phyloP scores from a whole-genome alignment of 495 filamentous ascomycete species.

The Neurospora sp. region DNA sequence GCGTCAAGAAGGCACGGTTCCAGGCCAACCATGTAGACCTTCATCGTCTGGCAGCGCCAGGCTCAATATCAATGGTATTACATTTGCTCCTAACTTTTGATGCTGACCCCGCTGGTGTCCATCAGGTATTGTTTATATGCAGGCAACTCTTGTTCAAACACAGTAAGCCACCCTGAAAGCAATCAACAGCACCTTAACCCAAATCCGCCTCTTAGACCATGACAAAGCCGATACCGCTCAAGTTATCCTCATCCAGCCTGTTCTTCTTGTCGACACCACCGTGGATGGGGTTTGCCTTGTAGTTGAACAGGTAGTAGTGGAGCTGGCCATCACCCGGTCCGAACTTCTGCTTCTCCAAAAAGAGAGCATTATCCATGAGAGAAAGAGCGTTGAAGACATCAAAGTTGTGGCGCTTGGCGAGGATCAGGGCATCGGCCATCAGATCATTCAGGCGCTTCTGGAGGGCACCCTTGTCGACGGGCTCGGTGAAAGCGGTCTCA shows the following conservation, averaged over 20 bases:
- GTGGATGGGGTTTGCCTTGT: slow-evolving; percentile 66
- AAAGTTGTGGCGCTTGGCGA: slow-evolving; percentile 79
- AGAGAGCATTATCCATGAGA: slow-evolving; percentile 83
- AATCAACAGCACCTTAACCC: background rate
- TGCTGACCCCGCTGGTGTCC: background rate
- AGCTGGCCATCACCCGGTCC: slow-evolving; percentile 87
- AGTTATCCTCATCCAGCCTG: slow-evolving; percentile 55
- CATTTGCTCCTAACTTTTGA: background rate
- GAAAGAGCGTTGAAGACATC: slow-evolving; percentile 97
- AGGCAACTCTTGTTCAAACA: background rate
- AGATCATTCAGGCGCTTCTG: slow-evolving; percentile 64
- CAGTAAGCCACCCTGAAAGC: background rate
- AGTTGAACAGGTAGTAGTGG: slow-evolving; percentile 97
- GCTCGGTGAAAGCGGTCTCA: slow-evolving; percentile 59
- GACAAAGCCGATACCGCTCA: slow-evolving; percentile 84
- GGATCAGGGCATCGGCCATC: slow-evolving; percentile 75
- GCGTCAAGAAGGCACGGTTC: background rate
- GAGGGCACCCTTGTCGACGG: slow-evolving; percentile 44
- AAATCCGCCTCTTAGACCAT: slow-evolving; percentile 47
- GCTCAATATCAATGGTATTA: background rate
- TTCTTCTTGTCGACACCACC: slow-evolving; percentile 78
- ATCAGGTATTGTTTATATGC: background rate
- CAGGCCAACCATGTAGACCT: background rate
- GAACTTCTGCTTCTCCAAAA: slow-evolving; percentile 87
- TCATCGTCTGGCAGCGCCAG: background rate